A percentile compares a stretch with the other conserved stretches of the same genome.
Evolutionary conservation across 176 grass and related monocot species (phyloP).

Genomic region (Lolium multiflorum): DNA sequence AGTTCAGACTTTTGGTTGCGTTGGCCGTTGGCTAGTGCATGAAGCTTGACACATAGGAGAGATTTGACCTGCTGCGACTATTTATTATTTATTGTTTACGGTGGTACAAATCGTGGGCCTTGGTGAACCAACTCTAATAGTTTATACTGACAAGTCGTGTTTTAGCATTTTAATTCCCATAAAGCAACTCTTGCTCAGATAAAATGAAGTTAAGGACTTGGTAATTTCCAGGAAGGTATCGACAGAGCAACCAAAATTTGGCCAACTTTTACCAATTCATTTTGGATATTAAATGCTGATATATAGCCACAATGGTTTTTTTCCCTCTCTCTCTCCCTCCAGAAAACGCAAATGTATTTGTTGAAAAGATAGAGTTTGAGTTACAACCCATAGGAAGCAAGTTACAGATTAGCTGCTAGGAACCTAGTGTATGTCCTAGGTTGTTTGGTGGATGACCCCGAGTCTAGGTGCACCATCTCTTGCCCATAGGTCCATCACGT

Average conservation of each 20-base stretch:
- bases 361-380: no score
- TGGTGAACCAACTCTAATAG: background rate
- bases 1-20: no score
- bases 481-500: no score
- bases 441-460: no score
- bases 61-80: slow-evolving; percentile 5
- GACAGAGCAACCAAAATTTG: background rate
- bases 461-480: no score
- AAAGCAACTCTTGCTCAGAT: background rate
- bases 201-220: background rate
- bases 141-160: background rate
- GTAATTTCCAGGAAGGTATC: background rate
- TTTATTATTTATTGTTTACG: background rate
- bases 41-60: background rate
- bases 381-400: no score
- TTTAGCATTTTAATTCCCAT: background rate
- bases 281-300: slow-evolving; percentile 20
- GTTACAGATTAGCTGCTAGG: no score
- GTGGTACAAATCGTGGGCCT: background rate
- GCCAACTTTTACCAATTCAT: background rate
- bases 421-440: no score
- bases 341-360: no score
- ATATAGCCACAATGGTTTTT: background rate
- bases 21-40: no score
- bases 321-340: no score